Conservation (phyloP, 2,329 filamentous ascomycete genomes). For the Colletotrichum sp. region DNA sequence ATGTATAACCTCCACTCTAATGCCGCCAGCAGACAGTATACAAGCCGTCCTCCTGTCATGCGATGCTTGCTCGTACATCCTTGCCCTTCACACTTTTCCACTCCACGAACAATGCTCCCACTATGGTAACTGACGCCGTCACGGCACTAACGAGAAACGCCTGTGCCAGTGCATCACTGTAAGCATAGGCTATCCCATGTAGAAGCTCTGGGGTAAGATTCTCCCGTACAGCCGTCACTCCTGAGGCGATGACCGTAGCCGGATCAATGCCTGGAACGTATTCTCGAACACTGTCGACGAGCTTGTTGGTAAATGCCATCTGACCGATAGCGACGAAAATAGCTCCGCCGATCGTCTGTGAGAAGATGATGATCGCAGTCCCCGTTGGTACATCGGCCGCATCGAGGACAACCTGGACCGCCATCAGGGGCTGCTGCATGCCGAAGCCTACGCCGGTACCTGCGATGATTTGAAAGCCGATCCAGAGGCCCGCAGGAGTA, state of each 20-base stretch:
- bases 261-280: conserved; percentile 40
- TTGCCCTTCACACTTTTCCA: conserved; percentile 64
- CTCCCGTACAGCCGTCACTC: conserved; percentile 41
- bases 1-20: not conserved
- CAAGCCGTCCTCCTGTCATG: not conserved
- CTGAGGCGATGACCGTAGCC: conserved; percentile 32
- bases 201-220: conserved; percentile 32
- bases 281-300: conserved; percentile 42
- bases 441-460: conserved; percentile 47
- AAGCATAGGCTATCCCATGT: conserved; percentile 41
- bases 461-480: conserved; percentile 47
- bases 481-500: conserved; percentile 42
- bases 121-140: conserved; percentile 46
- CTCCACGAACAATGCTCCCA: conserved; percentile 50
- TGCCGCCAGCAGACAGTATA: not conserved
- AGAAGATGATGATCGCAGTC: conserved; percentile 51
- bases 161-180: conserved; percentile 48
- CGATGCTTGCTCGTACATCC: conserved; percentile 36
- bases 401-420: conserved; percentile 48
- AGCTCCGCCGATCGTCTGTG: conserved; percentile 46
- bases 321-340: conserved; percentile 58
- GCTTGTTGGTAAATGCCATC: conserved; percentile 54
- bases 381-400: conserved; percentile 49
- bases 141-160: conserved; percentile 49
- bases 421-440: conserved; percentile 50